Conservation (phyloP, 2,329 filamentous ascomycete genomes). For the Intubia oerlemansii region DNA sequence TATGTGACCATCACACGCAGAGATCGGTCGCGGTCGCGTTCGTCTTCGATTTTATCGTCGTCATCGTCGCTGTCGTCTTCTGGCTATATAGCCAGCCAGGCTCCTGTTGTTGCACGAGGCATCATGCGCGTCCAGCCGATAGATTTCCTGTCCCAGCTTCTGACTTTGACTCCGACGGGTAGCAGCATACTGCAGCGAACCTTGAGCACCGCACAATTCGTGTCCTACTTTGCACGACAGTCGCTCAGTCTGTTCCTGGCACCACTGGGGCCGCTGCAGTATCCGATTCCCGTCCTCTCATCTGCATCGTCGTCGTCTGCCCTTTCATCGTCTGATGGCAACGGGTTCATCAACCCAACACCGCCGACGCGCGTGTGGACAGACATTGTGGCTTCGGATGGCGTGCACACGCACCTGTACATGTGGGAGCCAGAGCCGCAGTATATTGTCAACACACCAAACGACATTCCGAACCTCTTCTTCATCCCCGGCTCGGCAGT, state of each 20-base stretch:
- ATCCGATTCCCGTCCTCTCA: conserved; percentile 24
- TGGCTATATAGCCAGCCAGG: conserved; percentile 20
- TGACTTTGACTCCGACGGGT: conserved; percentile 30
- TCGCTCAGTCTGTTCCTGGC: conserved; percentile 30
- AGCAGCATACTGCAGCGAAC: conserved; percentile 21
- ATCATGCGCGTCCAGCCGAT: conserved; percentile 31
- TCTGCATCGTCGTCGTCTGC: no score
- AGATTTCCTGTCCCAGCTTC: conserved; percentile 33
- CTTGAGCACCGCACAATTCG: conserved; percentile 25
- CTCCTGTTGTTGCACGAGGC: conserved; percentile 31
- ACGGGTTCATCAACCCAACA: conserved; percentile 31
- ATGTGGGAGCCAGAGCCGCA: conserved; percentile 34
- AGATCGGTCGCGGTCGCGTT: not conserved
- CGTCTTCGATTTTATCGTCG: no score
- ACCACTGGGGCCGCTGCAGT: conserved; percentile 33
- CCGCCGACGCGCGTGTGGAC: conserved; percentile 19
- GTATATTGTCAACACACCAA: conserved; percentile 9
- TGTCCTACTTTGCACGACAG: conserved; percentile 32
- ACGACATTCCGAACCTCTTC: conserved; percentile 26
- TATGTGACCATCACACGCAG: conserved; percentile 32
- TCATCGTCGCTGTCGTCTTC: conserved; percentile 9
- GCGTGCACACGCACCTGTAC: conserved; percentile 28
- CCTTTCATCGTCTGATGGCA: no score
- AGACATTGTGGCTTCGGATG: conserved; percentile 27
- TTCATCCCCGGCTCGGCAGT: conserved; percentile 42